These are phyloP conservation scores for Penicillium crustosum DNA, from an alignment of 2,329 filamentous ascomycete species.

Conservation along the genomic window DNA sequence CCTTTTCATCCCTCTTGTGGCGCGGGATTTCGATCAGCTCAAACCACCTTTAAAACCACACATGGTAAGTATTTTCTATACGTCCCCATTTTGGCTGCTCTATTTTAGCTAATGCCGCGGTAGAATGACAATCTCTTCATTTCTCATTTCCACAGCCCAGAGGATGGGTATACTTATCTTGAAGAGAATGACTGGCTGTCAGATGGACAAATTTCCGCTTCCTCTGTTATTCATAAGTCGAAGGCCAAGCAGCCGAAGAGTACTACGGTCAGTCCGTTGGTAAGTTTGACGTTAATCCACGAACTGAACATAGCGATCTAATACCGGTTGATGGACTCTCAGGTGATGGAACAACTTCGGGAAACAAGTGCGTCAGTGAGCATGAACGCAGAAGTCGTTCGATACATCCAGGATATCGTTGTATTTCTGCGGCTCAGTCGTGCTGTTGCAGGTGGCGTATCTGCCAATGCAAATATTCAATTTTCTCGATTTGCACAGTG, in stretches of 20 bases:
- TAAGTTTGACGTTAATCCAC: constrained; percentile 10
- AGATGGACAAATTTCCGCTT: constrained; percentile 36
- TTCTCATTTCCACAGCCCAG: constrained; percentile 75
- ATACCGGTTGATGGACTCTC: background rate
- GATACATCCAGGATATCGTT: constrained; percentile 84
- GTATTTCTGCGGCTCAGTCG: constrained; percentile 86
- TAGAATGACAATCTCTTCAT: constrained; percentile 82
- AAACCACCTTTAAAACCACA: constrained; percentile 41
- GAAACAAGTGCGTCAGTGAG: constrained; percentile 59
- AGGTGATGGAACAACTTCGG: constrained; percentile 59
- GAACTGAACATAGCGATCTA: constrained; percentile 1
- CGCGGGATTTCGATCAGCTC: constrained; percentile 34
- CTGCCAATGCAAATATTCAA: constrained; percentile 74
- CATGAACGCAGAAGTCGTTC: constrained; percentile 72
- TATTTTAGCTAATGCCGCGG: background rate
- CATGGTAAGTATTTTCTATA: constrained; percentile 34
- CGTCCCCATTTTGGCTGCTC: background rate
- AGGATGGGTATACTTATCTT: constrained; percentile 71
- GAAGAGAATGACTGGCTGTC: constrained; percentile 57
- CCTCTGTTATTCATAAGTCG: constrained; percentile 39
- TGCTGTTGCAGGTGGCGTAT: constrained; percentile 75
- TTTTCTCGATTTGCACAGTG: constrained; percentile 66
- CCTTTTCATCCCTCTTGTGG: constrained; percentile 73
- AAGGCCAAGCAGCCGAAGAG: constrained; percentile 19
- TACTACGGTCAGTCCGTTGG: constrained; percentile 26